phyloP scores from a whole-genome alignment of 768 basidiomycete species.

The Amanita exitialis region DNA sequence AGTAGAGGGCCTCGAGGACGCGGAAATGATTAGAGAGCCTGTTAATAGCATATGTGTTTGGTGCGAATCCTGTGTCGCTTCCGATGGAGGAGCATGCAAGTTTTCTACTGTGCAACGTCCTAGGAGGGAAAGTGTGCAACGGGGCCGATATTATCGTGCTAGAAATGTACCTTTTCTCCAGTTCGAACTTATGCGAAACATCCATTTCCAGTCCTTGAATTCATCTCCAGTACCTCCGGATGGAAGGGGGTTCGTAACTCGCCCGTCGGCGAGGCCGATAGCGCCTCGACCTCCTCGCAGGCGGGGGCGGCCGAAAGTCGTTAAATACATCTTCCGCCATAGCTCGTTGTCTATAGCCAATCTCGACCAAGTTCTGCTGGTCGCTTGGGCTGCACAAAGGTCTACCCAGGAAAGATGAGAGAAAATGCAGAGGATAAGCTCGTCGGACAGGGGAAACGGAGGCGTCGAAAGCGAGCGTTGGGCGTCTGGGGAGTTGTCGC shows the following conservation, averaged over 20 bases:
- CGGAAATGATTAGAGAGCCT: slow-evolving; percentile 48
- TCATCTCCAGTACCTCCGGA: slow-evolving; percentile 30
- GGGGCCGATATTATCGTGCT: neutral
- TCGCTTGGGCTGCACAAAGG: slow-evolving; percentile 54
- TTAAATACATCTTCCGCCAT: slow-evolving; percentile 60
- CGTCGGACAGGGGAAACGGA: slow-evolving; percentile 58
- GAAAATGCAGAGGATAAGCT: slow-evolving; percentile 67
- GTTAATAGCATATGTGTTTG: slow-evolving; percentile 44
- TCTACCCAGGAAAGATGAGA: slow-evolving; percentile 58
- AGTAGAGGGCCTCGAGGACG: slow-evolving; percentile 31
- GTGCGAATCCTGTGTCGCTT: slow-evolving; percentile 6
- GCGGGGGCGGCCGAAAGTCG: slow-evolving; percentile 55
- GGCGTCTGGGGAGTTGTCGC: slow-evolving; percentile 8
- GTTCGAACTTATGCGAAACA: slow-evolving; percentile 78
- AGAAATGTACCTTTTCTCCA: slow-evolving; percentile 62
- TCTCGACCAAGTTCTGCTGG: slow-evolving; percentile 57
- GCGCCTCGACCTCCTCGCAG: slow-evolving; percentile 62
- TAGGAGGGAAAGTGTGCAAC: slow-evolving; percentile 19
- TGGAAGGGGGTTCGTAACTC: slow-evolving; percentile 51
- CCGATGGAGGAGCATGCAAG: slow-evolving; percentile 9
- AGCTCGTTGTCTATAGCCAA: slow-evolving; percentile 63
- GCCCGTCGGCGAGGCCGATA: slow-evolving; percentile 42
- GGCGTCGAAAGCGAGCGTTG: slow-evolving; percentile 24
- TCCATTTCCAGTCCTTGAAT: slow-evolving; percentile 70
- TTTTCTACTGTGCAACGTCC: slow-evolving; percentile 54